phyloP scores from a whole-genome alignment of 2,329 filamentous ascomycete species.

The Amauroascus verrucosus region DNA sequence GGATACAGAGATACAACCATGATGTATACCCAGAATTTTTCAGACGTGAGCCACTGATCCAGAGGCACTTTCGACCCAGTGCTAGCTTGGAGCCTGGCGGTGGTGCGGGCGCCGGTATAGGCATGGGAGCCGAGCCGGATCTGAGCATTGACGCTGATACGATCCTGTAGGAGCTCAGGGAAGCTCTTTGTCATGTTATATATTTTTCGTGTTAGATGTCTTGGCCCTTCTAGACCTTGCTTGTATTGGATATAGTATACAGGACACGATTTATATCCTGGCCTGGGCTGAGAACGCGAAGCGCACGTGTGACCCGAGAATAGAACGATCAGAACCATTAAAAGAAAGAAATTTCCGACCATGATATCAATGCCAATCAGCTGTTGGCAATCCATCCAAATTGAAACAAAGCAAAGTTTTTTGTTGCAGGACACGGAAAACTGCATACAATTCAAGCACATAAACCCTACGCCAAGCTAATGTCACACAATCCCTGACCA shows the following conservation, averaged over 20 bases:
- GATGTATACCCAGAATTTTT: conserved; percentile 8
- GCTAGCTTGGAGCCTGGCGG: not conserved
- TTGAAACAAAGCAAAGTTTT: too few species aligned
- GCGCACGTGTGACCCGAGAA: not conserved
- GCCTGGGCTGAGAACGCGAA: not conserved
- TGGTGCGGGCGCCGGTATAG: not conserved
- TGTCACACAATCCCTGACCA: not conserved
- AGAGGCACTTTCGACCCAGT: not conserved
- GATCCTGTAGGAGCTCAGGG: not conserved
- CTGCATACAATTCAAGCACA: not conserved
- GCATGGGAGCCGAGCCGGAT: not conserved
- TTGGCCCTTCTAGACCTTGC: not conserved
- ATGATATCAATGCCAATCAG: too few species aligned
- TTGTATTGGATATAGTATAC: not conserved
- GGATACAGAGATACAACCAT: conserved; percentile 10
- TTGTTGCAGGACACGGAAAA: too few species aligned
- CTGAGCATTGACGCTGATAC: conserved; percentile 8
- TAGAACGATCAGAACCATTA: not conserved
- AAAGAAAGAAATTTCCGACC: too few species aligned
- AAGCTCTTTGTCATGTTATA: not conserved
- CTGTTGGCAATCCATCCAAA: too few species aligned
- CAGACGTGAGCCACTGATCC: not conserved
- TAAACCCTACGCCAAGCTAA: not conserved
- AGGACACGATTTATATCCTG: not conserved
- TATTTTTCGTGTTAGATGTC: not conserved